Evolutionary conservation across 2,329 filamentous ascomycete genomes (phyloP).

Genomic region (Aspergillus proliferans): DNA sequence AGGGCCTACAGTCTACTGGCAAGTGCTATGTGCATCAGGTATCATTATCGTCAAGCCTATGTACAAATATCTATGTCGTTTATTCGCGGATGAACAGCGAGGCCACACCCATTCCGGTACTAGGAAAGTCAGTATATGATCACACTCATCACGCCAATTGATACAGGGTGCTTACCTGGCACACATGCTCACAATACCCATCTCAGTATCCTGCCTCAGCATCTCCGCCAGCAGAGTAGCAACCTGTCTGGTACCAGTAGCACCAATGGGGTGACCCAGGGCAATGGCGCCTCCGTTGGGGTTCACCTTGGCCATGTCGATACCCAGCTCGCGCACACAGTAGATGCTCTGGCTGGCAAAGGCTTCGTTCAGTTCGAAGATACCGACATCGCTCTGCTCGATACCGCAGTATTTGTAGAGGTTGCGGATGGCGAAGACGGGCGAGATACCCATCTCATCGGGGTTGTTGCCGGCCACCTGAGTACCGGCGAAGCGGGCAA

Average conservation of each 20-base stretch:
- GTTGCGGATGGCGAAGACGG: conserved; percentile 60
- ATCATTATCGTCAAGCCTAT: too few relatives aligned
- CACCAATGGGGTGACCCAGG: conserved; percentile 78
- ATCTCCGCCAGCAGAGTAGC: conserved; percentile 83
- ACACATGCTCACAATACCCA: conserved; percentile 84
- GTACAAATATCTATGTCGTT: too few relatives aligned
- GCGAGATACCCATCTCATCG: conserved; percentile 81
- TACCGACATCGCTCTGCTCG: conserved; percentile 70
- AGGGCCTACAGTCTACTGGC: too few relatives aligned
- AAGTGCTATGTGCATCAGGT: too few relatives aligned
- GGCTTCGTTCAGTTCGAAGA: conserved; percentile 90
- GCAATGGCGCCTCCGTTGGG: conserved; percentile 89
- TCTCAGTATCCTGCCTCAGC: conserved; percentile 74
- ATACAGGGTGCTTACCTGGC: conserved; percentile 48
- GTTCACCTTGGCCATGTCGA: conserved; percentile 66
- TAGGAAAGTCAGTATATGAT: conserved; percentile 4
- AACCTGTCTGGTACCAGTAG: conserved; percentile 77
- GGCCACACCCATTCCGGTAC: conserved; percentile 22
- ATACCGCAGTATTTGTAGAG: conserved; percentile 70
- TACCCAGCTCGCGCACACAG: conserved; percentile 61
- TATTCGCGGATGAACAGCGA: conserved; percentile 20
- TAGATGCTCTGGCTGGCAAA: conserved; percentile 95
- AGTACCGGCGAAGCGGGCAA: conserved; percentile 85
- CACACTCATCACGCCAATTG: not conserved
- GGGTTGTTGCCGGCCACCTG: conserved; percentile 82